Conservation (phyloP, 805 yeast species). For the Candida nitratophila region DNA sequence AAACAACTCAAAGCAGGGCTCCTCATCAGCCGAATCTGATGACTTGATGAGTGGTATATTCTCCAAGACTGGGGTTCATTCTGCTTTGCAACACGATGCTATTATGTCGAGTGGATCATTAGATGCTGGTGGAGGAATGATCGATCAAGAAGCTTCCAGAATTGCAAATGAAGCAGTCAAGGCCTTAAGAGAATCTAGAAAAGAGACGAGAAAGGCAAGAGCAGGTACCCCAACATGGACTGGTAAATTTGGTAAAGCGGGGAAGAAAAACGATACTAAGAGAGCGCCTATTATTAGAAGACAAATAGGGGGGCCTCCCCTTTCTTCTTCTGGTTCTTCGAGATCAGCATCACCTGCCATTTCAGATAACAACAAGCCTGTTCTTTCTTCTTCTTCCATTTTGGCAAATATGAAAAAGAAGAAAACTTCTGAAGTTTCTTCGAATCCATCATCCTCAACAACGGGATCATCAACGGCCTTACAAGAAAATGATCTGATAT, state of each 20-base stretch:
- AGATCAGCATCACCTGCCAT: not conserved
- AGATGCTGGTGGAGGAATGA: conserved; percentile 40
- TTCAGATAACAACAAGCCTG: not conserved
- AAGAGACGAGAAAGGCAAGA: conserved; percentile 33
- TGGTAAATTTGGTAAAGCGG: conserved; percentile 84
- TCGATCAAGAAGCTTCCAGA: conserved; percentile 57
- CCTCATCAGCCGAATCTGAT: conserved; percentile 38
- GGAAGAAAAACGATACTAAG: conserved; percentile 26
- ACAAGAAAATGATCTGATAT: conserved; percentile 12
- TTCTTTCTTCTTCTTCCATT: conserved; percentile 41
- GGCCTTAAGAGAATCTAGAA: conserved; percentile 56
- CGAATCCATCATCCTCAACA: not conserved
- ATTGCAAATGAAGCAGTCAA: conserved; percentile 57
- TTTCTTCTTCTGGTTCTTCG: not conserved
- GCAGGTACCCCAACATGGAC: conserved; percentile 96
- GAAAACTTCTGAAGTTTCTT: conserved; percentile 12
- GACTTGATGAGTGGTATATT: conserved; percentile 72
- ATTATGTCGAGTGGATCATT: conserved; percentile 39
- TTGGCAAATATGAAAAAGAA: conserved; percentile 38
- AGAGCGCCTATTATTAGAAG: not conserved
- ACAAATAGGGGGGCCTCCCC: not conserved
- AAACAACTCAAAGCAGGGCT: not conserved
- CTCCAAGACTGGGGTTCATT: conserved; percentile 63
- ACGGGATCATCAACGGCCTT: not conserved
- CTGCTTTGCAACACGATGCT: conserved; percentile 73